Percentiles rank a stretch among this genome's conserved stretches.
phyloP scores from a whole-genome alignment of 2,329 filamentous ascomycete genomes.

The Teratosphaeria viscida region DNA sequence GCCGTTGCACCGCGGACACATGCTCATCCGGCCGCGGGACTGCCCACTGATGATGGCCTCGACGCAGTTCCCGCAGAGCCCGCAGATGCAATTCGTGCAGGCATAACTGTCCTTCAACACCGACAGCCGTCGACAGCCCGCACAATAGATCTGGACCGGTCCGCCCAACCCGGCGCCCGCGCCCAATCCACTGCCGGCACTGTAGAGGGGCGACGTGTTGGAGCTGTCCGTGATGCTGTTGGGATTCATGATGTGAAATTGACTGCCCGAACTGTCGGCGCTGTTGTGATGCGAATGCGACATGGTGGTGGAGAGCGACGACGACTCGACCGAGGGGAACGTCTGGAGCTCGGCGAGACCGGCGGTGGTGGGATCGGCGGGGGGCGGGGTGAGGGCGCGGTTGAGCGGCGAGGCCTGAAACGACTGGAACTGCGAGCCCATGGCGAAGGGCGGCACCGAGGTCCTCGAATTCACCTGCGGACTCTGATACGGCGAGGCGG shows the following conservation, averaged over 20 bases:
- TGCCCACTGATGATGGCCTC: slow-evolving; percentile 68
- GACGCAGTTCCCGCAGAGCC: slow-evolving; percentile 80
- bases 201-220: slow-evolving; percentile 46
- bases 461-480: slow-evolving; percentile 28
- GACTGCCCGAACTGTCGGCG: slow-evolving; percentile 49
- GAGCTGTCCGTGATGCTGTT: slow-evolving; percentile 37
- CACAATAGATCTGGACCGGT: slow-evolving; percentile 78
- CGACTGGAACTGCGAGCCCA: slow-evolving; percentile 44
- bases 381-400: slow-evolving; percentile 76
- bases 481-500: slow-evolving; percentile 39
- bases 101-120: slow-evolving; percentile 76
- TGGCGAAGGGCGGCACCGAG: slow-evolving; percentile 50
- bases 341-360: slow-evolving; percentile 45
- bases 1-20: slow-evolving; percentile 68
- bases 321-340: slow-evolving; percentile 84
- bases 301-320: slow-evolving; percentile 30
- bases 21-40: slow-evolving; percentile 53
- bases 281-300: slow-evolving; percentile 24
- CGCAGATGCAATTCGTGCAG: slow-evolving; percentile 93
- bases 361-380: slow-evolving; percentile 27
- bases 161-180: slow-evolving; percentile 1
- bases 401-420: slow-evolving; percentile 88
- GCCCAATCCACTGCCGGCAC: slow-evolving; percentile 4
- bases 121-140: slow-evolving; percentile 70
- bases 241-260: slow-evolving; percentile 46